phyloP scores from a whole-genome alignment of 139 green algal genomes.

The Chara braunii region DNA sequence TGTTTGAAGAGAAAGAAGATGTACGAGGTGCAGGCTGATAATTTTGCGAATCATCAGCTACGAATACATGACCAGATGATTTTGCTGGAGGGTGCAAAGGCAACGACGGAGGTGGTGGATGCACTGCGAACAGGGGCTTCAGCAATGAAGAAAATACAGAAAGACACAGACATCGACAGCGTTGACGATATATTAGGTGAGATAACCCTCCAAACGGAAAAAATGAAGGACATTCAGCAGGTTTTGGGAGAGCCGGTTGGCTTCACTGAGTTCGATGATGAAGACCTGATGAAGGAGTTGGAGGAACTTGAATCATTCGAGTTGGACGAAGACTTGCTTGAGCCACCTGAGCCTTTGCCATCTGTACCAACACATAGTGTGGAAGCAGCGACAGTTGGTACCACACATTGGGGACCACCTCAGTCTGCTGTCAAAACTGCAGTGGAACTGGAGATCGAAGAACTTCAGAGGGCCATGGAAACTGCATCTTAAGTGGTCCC shows the following conservation, averaged over 20 bases:
- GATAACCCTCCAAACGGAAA: slow-evolving; percentile 79
- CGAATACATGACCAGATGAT: slow-evolving; percentile 72
- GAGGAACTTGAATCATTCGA: slow-evolving; percentile 52
- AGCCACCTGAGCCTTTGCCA: slow-evolving; percentile 16
- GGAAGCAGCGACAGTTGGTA: slow-evolving; percentile 22
- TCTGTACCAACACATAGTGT: slow-evolving; percentile 24
- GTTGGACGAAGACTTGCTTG: slow-evolving; percentile 47
- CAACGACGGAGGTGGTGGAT: slow-evolving; percentile 74
- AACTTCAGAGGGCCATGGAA: slow-evolving; percentile 78
- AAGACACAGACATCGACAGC: slow-evolving; percentile 75
- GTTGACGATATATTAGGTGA: slow-evolving; percentile 86
- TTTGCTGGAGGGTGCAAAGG: slow-evolving; percentile 80
- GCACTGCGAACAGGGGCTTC: slow-evolving; percentile 23
- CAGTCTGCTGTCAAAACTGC: background rate
- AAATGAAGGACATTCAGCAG: slow-evolving; percentile 87
- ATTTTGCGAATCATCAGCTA: slow-evolving; percentile 76
- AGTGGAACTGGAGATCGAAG: slow-evolving; percentile 72
- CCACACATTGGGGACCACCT: background rate
- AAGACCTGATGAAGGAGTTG: slow-evolving; percentile 58
- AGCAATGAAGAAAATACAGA: slow-evolving; percentile 43
- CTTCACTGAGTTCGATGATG: slow-evolving; percentile 65
- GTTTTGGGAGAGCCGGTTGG: slow-evolving; percentile 70
- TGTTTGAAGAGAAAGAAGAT: slow-evolving; percentile 91
- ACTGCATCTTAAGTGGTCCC: no score
- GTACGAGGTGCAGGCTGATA: slow-evolving; percentile 66